Base-by-base conservation (phyloP, 2,329 filamentous ascomycete species). In the Penicillium expansum region DNA sequence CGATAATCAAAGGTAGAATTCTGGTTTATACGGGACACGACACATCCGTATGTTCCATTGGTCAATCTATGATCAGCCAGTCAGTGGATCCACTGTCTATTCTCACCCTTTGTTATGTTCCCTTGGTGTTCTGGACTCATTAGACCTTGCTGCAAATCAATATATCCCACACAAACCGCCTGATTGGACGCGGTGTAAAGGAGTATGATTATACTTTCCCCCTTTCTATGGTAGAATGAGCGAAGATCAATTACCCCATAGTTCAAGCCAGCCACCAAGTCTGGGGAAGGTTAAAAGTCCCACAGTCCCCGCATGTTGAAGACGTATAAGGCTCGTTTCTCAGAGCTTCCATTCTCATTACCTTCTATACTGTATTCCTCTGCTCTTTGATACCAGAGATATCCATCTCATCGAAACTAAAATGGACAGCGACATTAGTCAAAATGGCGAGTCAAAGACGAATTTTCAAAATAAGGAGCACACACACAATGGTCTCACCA, bases 341-440 rank as follows among this genome's bases (percentile, higher is more conserved):
- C 20, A 20, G 16, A 44, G 6, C 9, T 6, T 32, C 9, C 14
- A 52, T 18, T 35, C 11, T 3, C 16, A 29, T 6, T 35, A 5
- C 10, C 39, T 16, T 1, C 7, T 22, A 16, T 16, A 10, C 2
- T 22, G 16, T 33, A 27, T 8, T 16, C 8, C 16, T 48, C 18
- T 22, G 9, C 16, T 22, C 4, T n/a, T 14, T 10, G 27, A 35
- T 14, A 24, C 11, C 11, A 22, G 8, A 4, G 8, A 33, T 22
- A 44, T 5, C 5, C 2, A 44, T n/a, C 10, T 16, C 20, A 27
- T 6, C 6, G 11, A 42, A 2, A 37, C 20, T 51, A 61, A 20
- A 16, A 62, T 61, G 60, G 50, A 49, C 20, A 55, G 45, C 7
- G 32, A 55, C 2, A 42, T 11, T 7, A 58, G 22, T 18, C 55